Evolutionary conservation across 176 grass and related monocot genomes (phyloP).

Genomic region (Echinochloa phyllopogon): DNA sequence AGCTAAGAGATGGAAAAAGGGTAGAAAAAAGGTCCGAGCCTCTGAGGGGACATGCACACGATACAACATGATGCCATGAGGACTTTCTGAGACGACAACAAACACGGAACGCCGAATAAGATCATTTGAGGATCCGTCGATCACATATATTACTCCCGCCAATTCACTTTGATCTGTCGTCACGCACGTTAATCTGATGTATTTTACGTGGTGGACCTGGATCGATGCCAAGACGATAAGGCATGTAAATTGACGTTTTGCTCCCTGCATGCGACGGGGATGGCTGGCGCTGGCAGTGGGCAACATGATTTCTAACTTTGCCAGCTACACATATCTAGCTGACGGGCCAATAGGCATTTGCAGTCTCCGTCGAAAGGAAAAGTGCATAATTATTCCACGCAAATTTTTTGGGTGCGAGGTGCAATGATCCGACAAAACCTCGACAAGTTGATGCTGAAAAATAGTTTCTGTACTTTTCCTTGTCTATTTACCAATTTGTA

Average conservation of each 20-base stretch:
- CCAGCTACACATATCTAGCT: neutral
- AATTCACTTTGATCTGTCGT: neutral
- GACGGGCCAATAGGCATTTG: neutral
- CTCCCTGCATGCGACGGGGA: neutral
- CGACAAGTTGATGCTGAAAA: neutral
- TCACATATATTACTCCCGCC: neutral
- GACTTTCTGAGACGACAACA: constrained; percentile 9
- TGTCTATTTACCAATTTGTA: neutral
- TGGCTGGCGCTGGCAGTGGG: neutral
- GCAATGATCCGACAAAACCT: neutral
- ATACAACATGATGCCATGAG: neutral
- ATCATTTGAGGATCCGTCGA: neutral
- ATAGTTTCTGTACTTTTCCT: neutral
- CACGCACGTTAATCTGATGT: neutral
- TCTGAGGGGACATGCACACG: neutral
- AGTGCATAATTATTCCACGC: neutral
- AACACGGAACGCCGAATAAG: neutral
- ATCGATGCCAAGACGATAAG: neutral
- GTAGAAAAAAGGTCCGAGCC: neutral
- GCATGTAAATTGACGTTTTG: neutral
- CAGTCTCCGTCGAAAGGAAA: neutral
- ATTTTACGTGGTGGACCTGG: neutral
- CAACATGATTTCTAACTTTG: constrained; percentile 4
- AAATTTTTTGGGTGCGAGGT: neutral
- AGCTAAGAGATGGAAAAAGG: neutral